phyloP scores from a whole-genome alignment of 2,329 filamentous ascomycete species.

The Ophiosphaerella korrae region DNA sequence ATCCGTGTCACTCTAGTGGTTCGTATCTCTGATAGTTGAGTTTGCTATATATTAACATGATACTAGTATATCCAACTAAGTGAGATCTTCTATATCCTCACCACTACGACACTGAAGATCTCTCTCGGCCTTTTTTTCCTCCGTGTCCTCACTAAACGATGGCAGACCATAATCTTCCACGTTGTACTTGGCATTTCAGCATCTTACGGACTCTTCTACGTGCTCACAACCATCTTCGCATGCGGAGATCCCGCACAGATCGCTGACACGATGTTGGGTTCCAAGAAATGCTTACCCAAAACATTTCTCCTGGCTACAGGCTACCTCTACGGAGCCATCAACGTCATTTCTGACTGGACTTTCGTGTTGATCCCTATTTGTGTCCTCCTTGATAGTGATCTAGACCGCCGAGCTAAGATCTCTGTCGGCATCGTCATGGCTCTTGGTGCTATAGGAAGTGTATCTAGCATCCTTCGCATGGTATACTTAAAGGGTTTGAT shows the following conservation, averaged over 20 bases:
- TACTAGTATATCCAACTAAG: constrained; percentile 37
- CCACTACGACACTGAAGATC: constrained; percentile 55
- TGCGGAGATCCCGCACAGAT: constrained; percentile 37
- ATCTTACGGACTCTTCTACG: constrained; percentile 37
- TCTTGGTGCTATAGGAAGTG: constrained; percentile 47
- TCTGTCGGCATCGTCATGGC: constrained; percentile 53
- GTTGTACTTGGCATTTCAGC: constrained; percentile 27
- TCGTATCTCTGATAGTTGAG: constrained; percentile 2
- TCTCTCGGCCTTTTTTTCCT: constrained; percentile 46
- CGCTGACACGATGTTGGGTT: constrained; percentile 23
- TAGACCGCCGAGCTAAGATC: constrained; percentile 53
- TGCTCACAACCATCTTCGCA: constrained; percentile 35
- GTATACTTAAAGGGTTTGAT: constrained; percentile 36
- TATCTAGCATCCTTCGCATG: constrained; percentile 40
- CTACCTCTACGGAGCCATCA: constrained; percentile 40
- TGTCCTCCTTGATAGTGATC: constrained; percentile 48
- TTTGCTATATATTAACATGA: constrained; percentile 2
- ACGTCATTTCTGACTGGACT: constrained; percentile 42
- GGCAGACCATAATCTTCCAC: constrained; percentile 36
- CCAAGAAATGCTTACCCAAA: constrained; percentile 29
- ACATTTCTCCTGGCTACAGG: constrained; percentile 29
- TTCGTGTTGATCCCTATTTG: constrained; percentile 42
- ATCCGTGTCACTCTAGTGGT: constrained; percentile 27
- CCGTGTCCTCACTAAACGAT: constrained; percentile 37
- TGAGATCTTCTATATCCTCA: constrained; percentile 60